Evolutionary conservation across 208 protist genomes (phyloP), one percentile per base, ranked within the genome.

Genomic region (Vickermania spadyakhi): DNA sequence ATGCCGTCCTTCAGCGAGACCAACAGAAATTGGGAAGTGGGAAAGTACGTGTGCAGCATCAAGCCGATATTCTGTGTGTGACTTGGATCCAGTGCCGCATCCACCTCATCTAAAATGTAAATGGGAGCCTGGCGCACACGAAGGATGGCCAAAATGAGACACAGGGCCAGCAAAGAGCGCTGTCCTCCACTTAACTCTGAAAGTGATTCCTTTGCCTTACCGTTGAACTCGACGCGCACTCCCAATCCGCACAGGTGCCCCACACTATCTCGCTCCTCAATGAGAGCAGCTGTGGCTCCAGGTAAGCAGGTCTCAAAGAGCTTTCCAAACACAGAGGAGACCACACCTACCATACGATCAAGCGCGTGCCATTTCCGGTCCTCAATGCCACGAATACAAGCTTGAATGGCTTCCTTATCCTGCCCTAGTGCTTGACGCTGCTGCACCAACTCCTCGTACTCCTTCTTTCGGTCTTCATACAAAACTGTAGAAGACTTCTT

Each of bases 41-140:
- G 74, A 68, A 99, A 99, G 66, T 99, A 96, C 4, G 67, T 79
- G 61, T 94, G 77, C 21, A 99, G 77, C 94, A 99, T 99, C 27
- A 83, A 60, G 7, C 90, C 99, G 81, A 99, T 99, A 70, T 98
- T 98, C 67, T 99, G 95, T 27, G 99, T 99, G 84, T 99, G 98
- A 27, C 82, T 96, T 21, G 98, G 89, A 79, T 99, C 99, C 0
- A 99, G 88, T 0, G 99, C 99, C 25, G 99, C 97, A 77, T 99
- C 99, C 28, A 99, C 96, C 82, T 99, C 98, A 79, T 99, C 98
- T 0, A 99, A 73, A 70, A 99, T 99, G 84, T 99, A 99, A 60
- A 99, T 88, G 1, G 99, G 99, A 0, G 98, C 98, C 4, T 98
- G 99, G 50, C 99, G 99, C 65, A 99, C 99, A 21, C 92, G 81